These are phyloP conservation scores for Lactarius hatsudake DNA, from an alignment of 768 basidiomycete genomes.

Conservation along the genomic window DNA sequence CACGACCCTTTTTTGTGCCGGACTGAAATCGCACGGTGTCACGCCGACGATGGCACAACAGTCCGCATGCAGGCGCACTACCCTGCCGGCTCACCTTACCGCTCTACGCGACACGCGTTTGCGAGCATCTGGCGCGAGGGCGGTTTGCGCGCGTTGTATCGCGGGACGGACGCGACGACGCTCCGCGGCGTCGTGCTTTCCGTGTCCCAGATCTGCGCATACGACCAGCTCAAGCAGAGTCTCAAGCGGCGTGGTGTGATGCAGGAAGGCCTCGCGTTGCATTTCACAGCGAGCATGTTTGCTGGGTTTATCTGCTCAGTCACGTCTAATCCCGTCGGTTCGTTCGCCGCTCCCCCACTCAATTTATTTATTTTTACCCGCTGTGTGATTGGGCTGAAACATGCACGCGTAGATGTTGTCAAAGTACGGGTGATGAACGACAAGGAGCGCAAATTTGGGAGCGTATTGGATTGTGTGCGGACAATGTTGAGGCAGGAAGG, in stretches of 20 bases:
- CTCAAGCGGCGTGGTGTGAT: slow-evolving; percentile 34
- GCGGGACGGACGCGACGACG: slow-evolving; percentile 37
- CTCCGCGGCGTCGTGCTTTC: slow-evolving; percentile 37
- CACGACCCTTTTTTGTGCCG: background rate
- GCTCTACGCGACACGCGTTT: slow-evolving; percentile 35
- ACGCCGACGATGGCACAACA: slow-evolving; percentile 7
- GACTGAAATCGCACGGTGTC: too few species aligned
- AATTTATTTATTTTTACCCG: background rate
- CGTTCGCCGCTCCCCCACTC: slow-evolving; percentile 4
- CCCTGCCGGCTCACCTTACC: slow-evolving; percentile 36
- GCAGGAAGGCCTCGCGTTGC: slow-evolving; percentile 37
- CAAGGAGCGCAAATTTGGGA: slow-evolving; percentile 33
- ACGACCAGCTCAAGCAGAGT: slow-evolving; percentile 38
- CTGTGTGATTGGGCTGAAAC: background rate
- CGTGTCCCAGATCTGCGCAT: slow-evolving; percentile 38
- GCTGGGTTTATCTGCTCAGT: slow-evolving; percentile 40
- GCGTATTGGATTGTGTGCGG: slow-evolving; percentile 35
- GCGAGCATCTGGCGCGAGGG: slow-evolving; percentile 35
- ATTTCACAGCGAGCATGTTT: slow-evolving; percentile 36
- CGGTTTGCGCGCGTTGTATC: slow-evolving; percentile 33
- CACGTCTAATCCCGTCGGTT: slow-evolving; percentile 38
- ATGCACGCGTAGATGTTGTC: slow-evolving; percentile 33
- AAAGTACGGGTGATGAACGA: slow-evolving; percentile 42
- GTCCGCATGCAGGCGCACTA: slow-evolving; percentile 41
- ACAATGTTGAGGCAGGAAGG: slow-evolving; percentile 35